phyloP scores from a whole-genome alignment of 805 yeast species.

The Lipomyces yamadae region DNA sequence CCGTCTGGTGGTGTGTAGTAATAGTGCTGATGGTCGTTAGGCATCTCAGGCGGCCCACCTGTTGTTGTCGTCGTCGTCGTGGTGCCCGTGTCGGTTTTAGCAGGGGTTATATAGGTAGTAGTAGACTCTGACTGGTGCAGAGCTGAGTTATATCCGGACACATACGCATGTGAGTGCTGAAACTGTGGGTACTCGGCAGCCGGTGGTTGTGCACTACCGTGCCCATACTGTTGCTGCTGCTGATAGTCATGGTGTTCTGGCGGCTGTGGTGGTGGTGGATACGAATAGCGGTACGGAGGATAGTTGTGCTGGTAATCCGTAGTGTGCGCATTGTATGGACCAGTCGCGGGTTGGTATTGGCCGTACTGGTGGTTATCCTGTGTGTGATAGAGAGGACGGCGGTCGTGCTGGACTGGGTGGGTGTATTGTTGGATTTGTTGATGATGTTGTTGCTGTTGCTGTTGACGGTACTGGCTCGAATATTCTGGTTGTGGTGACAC shows the following conservation, averaged over 20 bases:
- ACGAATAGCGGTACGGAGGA: constrained; percentile 2
- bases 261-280: constrained; percentile 6
- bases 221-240: background rate
- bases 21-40: no score
- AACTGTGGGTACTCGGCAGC: background rate
- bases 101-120: no score
- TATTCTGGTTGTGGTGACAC: background rate
- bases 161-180: no score
- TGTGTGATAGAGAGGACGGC: background rate
- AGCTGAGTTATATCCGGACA: no score
- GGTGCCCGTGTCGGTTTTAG: no score
- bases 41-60: no score
- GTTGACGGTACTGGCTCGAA: background rate
- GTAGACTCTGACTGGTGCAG: no score
- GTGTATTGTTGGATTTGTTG: background rate
- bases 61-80: no score
- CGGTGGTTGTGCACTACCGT: background rate
- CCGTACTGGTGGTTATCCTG: background rate
- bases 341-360: background rate
- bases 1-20: no score
- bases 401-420: background rate
- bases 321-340: background rate
- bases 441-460: background rate
- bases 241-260: background rate
- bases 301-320: background rate